Base-by-base conservation (phyloP, 2,329 filamentous ascomycete species). In the Cercospora sp. region DNA sequence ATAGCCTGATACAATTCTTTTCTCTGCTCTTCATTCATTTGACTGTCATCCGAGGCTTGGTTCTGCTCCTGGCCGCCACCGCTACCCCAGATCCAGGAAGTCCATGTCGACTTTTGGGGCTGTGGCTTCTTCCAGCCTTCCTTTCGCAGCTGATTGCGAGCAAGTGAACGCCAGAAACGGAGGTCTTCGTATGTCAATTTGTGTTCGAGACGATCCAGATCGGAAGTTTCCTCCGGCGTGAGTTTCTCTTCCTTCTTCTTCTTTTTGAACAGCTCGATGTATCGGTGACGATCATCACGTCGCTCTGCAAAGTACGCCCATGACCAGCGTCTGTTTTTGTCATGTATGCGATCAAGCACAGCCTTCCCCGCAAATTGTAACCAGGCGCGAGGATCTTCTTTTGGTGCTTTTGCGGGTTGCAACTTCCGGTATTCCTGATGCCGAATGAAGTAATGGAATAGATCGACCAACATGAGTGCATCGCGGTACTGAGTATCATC, bases 401-500 rank as follows among this genome's bases (percentile, higher is more conserved):
- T 97, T 0, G 93, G 91, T 0, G 87, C 86, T 67, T 89, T 89
- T 77, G 96, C 95, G 3, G 95, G 95, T 75, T 97, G 93, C 67
- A 93, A 85, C 74, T 91, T 94, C 78, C 96, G 96, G 83, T 98
- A 97, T 78, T 99, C 94, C 79, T 98, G 95, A 73, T 99, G 95
- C 33, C 94, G 90, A 74, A 97, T 91, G 79, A 98, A 99, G 81
- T 97, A 98, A 79, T 99, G 95, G 83, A 99, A 99, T 2, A 98
- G 84, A 78, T 99, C 95, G 1, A 98, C 91, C 84, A 99, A 91
- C 95, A 99, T 99, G 67, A 99, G 82, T 5, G 91, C 93, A 81
- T 99, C 95, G 31, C 96, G 91, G 78, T 99, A 99, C 78, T 99
- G 95, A 72, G 97, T 89, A 72, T 99, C 94, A 73, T 99, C 96